Conservation (phyloP, 1,284 basidiomycete genomes). For the Papiliotrema fonsecae region DNA sequence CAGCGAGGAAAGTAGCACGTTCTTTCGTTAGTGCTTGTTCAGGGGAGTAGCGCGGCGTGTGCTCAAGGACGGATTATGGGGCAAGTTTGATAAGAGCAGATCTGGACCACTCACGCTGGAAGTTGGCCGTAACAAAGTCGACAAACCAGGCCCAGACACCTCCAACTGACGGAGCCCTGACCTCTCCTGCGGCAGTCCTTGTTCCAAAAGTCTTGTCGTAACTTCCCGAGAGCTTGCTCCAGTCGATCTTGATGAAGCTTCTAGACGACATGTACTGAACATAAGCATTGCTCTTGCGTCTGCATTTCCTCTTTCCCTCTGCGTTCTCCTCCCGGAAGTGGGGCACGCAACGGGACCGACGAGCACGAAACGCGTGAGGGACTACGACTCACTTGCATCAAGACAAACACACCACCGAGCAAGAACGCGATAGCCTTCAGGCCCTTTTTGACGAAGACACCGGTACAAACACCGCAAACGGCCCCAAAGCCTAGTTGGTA, state of each 20-base stretch:
- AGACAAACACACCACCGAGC: constrained; percentile 76
- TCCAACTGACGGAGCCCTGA: constrained; percentile 58
- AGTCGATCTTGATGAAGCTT: constrained; percentile 72
- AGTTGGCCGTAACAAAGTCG: constrained; percentile 86
- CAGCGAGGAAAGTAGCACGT: constrained; percentile 53
- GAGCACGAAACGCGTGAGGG: too few relatives aligned
- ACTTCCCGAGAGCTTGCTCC: constrained; percentile 55
- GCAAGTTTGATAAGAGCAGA: background rate
- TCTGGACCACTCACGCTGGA: constrained; percentile 65
- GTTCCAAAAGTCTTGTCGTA: constrained; percentile 73
- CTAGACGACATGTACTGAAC: constrained; percentile 67
- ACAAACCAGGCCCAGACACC: constrained; percentile 68
- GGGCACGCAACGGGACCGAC: background rate
- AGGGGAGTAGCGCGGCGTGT: too few relatives aligned
- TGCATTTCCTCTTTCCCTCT: background rate
- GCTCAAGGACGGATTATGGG: too few relatives aligned
- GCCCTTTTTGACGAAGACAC: constrained; percentile 92
- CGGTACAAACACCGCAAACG: constrained; percentile 78
- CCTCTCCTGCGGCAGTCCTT: constrained; percentile 55
- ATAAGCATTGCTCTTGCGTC: background rate
- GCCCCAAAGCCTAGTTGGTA: constrained; percentile 85
- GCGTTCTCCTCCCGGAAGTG: background rate
- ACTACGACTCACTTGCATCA: constrained; percentile 65
- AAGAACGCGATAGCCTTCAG: constrained; percentile 75
- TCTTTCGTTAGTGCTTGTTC: constrained; percentile 25